Conservation (phyloP, 2,329 filamentous ascomycete genomes). For the Ophiostoma sp. region DNA sequence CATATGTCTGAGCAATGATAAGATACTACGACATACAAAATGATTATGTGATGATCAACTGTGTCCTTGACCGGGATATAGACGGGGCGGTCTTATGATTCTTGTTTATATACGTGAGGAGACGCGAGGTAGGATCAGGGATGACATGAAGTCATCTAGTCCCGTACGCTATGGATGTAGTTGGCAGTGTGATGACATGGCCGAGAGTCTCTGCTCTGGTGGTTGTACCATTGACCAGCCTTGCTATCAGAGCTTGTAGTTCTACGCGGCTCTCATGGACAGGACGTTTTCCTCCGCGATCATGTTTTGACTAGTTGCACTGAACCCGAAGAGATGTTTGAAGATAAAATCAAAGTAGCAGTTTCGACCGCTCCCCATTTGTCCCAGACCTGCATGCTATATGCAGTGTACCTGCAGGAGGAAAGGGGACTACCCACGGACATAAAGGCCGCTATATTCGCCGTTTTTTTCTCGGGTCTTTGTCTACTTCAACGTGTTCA, state of each 20-base stretch:
- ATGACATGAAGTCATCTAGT: too few species aligned
- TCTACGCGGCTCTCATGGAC: neutral
- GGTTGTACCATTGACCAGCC: too few species aligned
- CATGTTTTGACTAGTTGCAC: conserved; percentile 1
- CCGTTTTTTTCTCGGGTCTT: neutral
- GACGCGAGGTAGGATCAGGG: neutral
- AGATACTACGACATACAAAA: neutral
- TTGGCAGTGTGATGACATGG: too few species aligned
- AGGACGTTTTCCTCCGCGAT: conserved; percentile 1
- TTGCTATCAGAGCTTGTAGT: too few species aligned
- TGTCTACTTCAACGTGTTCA: too few species aligned
- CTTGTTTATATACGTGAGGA: conserved; percentile 7
- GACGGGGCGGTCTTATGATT: neutral
- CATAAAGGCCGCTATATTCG: neutral
- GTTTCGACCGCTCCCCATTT: conserved; percentile 2
- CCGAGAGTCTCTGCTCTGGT: too few species aligned
- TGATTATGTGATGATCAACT: neutral
- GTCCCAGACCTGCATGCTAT: conserved; percentile 18
- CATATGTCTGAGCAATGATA: neutral
- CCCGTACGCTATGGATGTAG: too few species aligned
- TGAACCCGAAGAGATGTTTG: neutral
- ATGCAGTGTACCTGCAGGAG: conserved; percentile 22
- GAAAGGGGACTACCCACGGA: neutral
- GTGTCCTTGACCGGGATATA: neutral
- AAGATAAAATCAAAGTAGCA: neutral